Percentiles rank a stretch among this genome's conserved stretches.
These are phyloP conservation scores for Boletellus ananas DNA, from an alignment of 768 basidiomycete genomes.

Conservation along the genomic window DNA sequence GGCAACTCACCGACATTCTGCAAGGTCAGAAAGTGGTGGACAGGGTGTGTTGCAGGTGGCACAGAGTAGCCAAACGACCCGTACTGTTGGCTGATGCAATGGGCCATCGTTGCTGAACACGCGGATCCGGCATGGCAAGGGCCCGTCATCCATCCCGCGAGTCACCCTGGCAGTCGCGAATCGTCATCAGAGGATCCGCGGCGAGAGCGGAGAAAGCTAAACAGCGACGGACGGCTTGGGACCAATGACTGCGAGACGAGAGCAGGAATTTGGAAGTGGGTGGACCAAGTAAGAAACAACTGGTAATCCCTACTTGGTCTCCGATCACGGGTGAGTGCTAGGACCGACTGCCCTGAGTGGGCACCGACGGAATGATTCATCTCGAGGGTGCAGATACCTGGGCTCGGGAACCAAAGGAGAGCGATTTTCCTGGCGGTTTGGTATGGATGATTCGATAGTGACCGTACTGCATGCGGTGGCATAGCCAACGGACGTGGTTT, in stretches of 20 bases:
- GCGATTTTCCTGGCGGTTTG: background rate
- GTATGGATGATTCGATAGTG: background rate
- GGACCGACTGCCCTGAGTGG: background rate
- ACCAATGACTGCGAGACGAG: too few species aligned
- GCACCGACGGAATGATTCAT: background rate
- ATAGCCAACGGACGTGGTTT: constrained; percentile 3
- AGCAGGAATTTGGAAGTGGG: background rate
- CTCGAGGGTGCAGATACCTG: background rate
- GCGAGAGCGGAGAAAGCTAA: too few species aligned
- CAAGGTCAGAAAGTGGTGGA: background rate
- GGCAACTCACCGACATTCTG: background rate
- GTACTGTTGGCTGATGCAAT: background rate
- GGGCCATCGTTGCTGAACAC: background rate
- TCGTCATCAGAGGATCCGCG: too few species aligned
- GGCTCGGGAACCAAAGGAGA: background rate
- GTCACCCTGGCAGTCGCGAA: too few species aligned
- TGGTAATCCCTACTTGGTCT: background rate
- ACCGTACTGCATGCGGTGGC: background rate
- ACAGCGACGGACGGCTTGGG: too few species aligned
- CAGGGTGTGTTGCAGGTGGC: background rate
- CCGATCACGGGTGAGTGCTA: background rate
- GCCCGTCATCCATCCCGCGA: background rate
- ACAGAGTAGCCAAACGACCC: too few species aligned
- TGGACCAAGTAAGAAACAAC: background rate
- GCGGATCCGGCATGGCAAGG: background rate